Conservation (phyloP, 1,139 yeast genomes). For the Sugiyamaella xylanicola region DNA sequence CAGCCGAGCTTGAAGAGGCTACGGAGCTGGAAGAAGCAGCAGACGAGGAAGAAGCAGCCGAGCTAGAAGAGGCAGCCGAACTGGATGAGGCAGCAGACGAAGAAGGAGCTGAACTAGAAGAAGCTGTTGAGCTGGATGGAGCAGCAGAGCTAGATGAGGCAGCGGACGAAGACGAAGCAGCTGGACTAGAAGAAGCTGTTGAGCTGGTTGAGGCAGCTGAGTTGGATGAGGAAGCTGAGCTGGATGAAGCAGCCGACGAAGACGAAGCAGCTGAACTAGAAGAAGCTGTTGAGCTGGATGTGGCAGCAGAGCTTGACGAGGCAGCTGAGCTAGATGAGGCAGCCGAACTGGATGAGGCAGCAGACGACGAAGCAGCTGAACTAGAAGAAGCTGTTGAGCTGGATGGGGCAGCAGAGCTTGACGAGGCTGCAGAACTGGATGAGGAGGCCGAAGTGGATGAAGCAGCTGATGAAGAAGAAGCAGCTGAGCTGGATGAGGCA, state of each 20-base stretch:
- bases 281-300: constrained; percentile 9
- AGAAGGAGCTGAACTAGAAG: neutral
- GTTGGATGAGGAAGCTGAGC: no score
- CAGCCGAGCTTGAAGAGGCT: constrained; percentile 4
- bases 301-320: constrained; percentile 1
- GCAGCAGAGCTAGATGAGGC: constrained; percentile 12
- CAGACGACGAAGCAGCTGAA: neutral
- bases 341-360: constrained; percentile 1
- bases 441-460: constrained; percentile 15
- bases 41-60: constrained; percentile 23
- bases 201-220: neutral
- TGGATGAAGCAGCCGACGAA: neutral
- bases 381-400: constrained; percentile 12
- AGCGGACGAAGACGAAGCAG: constrained; percentile 8
- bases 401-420: constrained; percentile 9
- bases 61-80: constrained; percentile 8
- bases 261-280: constrained; percentile 1
- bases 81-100: no score
- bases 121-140: constrained; percentile 10
- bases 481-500: neutral
- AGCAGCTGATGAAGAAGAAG: no score
- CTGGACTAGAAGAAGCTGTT: constrained; percentile 2
- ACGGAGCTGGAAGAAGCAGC: constrained; percentile 11
- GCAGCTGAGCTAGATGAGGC: constrained; percentile 7
- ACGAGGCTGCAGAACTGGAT: no score